Evolutionary conservation across 495 filamentous ascomycete genomes (phyloP), one percentile per base, ranked within the genome.

Genomic region (Aspergillus leporis): DNA sequence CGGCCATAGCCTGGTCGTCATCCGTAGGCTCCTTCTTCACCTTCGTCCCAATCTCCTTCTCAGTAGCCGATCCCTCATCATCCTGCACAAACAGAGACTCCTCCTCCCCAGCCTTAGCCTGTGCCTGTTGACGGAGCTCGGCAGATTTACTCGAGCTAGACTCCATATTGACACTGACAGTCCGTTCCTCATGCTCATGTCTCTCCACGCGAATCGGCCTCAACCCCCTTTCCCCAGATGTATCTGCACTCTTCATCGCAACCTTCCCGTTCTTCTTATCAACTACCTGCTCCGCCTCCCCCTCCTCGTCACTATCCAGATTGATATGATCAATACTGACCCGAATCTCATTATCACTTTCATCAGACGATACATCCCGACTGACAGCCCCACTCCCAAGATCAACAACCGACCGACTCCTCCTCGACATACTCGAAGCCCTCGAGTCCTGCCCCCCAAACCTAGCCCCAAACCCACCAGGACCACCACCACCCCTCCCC

Each of bases 311-410:
- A 40, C 72, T 76, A 9, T 77, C 71, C 19, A 81, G 61, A 56
- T 80, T 81, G 51, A 84, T 84, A 14, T 73, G 67, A 52, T 82
- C 81, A 55, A 84, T 82, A 60, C 76, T 76, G 23, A 81, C 58
- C 34, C 76, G 73, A 18, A 72, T 59, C 18, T 70, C 75, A 9
- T 57, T 47, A 21, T 74, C 70, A 59, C 71, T 74, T 48, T 81
- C 81, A 53, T 81, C 80, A 1, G 77, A 78, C 7, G 74, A 78
- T 32, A 73, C 65, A 50, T 74, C 56, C 23, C 57, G 53, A 55
- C 66, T 53, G 14, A 46, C 60, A 21, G 34, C 60, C 14, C 64
- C 64, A 62, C 63, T 69, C 12, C 58, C 64, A 23, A 56, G 16
- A 49, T 64, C 64, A 51, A 67, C 58, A n/a, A 63, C 64, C 41